These are phyloP conservation scores for Pseudozyma sp. DNA, from an alignment of 1,284 basidiomycete genomes.

Conservation along the genomic window DNA sequence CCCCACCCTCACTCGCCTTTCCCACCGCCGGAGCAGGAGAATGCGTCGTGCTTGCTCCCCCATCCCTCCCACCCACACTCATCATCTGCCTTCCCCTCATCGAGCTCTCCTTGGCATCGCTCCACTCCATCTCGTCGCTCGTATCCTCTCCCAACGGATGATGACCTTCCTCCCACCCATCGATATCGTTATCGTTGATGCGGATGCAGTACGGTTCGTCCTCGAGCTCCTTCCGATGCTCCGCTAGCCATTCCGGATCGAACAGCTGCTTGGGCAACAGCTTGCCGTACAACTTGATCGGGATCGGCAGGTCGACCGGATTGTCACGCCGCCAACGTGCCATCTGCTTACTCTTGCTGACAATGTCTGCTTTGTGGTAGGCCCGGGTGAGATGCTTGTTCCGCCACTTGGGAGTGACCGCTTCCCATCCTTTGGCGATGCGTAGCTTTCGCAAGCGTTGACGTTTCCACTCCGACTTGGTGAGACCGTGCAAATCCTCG, in stretches of 20 bases:
- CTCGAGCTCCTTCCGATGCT: conserved; percentile 44
- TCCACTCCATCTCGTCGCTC: conserved; percentile 57
- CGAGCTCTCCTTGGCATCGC: conserved; percentile 47
- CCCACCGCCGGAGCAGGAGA: conserved; percentile 13
- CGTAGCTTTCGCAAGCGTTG: conserved; percentile 48
- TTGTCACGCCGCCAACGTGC: conserved; percentile 52
- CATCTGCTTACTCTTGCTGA: conserved; percentile 56
- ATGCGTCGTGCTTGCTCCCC: conserved; percentile 14
- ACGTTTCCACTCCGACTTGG: conserved; percentile 49
- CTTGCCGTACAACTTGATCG: conserved; percentile 52
- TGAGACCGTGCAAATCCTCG: conserved; percentile 55
- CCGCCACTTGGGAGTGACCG: conserved; percentile 54
- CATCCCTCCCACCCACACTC: conserved; percentile 10
- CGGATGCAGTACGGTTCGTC: conserved; percentile 52
- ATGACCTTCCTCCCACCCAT: conserved; percentile 48
- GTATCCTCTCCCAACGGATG: conserved; percentile 54
- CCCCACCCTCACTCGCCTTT: neutral
- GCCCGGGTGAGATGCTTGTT: conserved; percentile 53
- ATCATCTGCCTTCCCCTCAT: conserved; percentile 21
- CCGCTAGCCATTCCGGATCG: conserved; percentile 47
- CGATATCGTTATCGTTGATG: conserved; percentile 48
- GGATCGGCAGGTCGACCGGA: conserved; percentile 51
- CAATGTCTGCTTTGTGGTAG: conserved; percentile 53
- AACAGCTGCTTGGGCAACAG: conserved; percentile 46
- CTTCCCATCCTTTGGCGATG: conserved; percentile 53